Conservation (phyloP, 352 stramenopile species). For the Phytophthora vignae region DNA sequence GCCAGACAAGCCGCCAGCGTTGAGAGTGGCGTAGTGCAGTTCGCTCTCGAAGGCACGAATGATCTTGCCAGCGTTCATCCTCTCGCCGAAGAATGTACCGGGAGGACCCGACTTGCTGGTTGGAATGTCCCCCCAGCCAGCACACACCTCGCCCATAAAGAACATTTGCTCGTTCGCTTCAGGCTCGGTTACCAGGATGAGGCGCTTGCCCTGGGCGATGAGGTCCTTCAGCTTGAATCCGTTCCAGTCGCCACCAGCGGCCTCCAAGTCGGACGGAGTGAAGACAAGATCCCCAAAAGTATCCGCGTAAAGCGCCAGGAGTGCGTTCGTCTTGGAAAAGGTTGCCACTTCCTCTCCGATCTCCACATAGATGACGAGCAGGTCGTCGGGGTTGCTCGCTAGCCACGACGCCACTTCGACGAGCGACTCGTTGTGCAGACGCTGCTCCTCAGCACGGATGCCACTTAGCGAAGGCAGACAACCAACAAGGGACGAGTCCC, state of each 20-base stretch:
- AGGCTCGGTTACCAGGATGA: constrained; percentile 52
- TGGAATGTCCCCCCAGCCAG: constrained; percentile 49
- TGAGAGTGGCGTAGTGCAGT: constrained; percentile 59
- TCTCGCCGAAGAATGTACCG: constrained; percentile 44
- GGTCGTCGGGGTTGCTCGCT: constrained; percentile 44
- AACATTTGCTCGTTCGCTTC: constrained; percentile 58
- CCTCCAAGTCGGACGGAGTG: constrained; percentile 47
- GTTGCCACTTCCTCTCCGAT: constrained; percentile 31
- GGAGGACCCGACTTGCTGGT: constrained; percentile 9
- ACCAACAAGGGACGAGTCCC: constrained; percentile 56
- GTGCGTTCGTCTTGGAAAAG: constrained; percentile 47
- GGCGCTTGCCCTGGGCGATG: constrained; percentile 52
- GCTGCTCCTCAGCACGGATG: constrained; percentile 71
- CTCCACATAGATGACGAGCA: constrained; percentile 61
- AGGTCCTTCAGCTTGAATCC: constrained; percentile 54
- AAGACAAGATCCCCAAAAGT: constrained; percentile 57
- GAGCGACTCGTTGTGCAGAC: constrained; percentile 53
- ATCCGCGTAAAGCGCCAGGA: constrained; percentile 49
- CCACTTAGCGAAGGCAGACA: constrained; percentile 75
- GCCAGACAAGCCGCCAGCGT: constrained; percentile 36
- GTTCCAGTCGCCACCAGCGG: constrained; percentile 44
- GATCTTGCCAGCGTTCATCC: constrained; percentile 49
- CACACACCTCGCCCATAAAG: constrained; percentile 48
- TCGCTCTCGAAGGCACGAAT: constrained; percentile 54
- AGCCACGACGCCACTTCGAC: constrained; percentile 66